These are phyloP conservation scores for Penicillium sp. DNA, from an alignment of 2,329 filamentous ascomycete species.

Conservation along the genomic window DNA sequence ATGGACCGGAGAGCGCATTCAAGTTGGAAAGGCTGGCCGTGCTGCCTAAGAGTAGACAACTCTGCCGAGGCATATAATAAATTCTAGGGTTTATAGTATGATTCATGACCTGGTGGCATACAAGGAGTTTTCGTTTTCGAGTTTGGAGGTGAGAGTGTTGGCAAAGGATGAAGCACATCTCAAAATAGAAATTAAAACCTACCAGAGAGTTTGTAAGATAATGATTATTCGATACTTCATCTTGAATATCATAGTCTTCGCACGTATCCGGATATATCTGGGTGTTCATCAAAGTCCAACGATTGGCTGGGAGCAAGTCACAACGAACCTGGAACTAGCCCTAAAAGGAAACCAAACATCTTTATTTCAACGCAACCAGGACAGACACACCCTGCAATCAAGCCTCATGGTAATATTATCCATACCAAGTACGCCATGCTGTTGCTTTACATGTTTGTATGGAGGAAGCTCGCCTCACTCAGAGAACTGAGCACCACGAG, in stretches of 20 bases:
- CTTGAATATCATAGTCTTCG: not conserved
- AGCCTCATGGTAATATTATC: not conserved
- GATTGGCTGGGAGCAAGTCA: not conserved
- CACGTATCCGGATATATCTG: not conserved
- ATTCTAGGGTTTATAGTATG: not conserved
- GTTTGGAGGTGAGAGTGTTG: not conserved
- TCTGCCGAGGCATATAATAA: not conserved
- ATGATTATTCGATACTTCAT: not conserved
- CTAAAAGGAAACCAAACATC: not conserved
- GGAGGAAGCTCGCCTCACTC: not conserved
- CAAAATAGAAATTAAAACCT: not conserved
- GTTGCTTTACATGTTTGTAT: not conserved
- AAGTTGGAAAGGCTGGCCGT: constrained; percentile 75
- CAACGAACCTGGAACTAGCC: not conserved
- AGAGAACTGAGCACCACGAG: not conserved
- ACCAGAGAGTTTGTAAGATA: not conserved
- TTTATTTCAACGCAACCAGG: not conserved
- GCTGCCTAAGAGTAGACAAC: constrained; percentile 22
- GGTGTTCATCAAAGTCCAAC: not conserved
- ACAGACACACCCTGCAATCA: not conserved
- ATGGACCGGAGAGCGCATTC: constrained; percentile 74
- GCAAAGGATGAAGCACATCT: not conserved
- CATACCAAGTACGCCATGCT: not conserved
- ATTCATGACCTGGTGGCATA: constrained; percentile 8
- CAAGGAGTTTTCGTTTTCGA: constrained; percentile 12